Evolutionary conservation across 441 rosid species (phyloP).

Genomic region (Hura crepitans): DNA sequence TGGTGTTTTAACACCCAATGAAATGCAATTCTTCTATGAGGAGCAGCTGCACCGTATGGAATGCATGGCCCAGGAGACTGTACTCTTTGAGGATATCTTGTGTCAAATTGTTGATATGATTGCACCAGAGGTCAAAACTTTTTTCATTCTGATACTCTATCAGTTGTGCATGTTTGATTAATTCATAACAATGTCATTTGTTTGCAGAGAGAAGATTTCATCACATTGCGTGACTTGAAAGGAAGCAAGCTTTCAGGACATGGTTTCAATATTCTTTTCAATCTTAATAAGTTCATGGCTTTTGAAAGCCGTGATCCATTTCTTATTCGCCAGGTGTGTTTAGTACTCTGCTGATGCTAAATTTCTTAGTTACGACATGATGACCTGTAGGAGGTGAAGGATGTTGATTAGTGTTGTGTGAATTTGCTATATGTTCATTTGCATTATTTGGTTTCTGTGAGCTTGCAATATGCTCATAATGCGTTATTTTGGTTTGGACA

Average conservation of each 20-base stretch:
- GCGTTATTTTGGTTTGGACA: too few species aligned
- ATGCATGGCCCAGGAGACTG: constrained; percentile 96
- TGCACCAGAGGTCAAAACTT: constrained; percentile 54
- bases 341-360: too few species aligned
- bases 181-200: too few species aligned
- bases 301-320: constrained; percentile 90
- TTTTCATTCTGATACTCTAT: too few species aligned
- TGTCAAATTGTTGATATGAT: constrained; percentile 94
- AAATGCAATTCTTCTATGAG: constrained; percentile 91
- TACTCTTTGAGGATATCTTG: constrained; percentile 83
- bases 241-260: constrained; percentile 77
- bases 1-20: constrained; percentile 68
- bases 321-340: constrained; percentile 92
- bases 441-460: too few species aligned
- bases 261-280: constrained; percentile 86
- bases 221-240: constrained; percentile 65
- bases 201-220: constrained; percentile 53
- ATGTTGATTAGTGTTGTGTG: too few species aligned
- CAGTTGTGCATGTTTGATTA: too few species aligned
- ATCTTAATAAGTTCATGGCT: constrained; percentile 89
- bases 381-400: too few species aligned
- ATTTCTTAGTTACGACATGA: too few species aligned
- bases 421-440: not conserved
- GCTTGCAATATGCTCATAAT: not conserved
- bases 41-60: constrained; percentile 98